Base-by-base conservation (phyloP, 441 rosid species). In the Croton setiger region DNA sequence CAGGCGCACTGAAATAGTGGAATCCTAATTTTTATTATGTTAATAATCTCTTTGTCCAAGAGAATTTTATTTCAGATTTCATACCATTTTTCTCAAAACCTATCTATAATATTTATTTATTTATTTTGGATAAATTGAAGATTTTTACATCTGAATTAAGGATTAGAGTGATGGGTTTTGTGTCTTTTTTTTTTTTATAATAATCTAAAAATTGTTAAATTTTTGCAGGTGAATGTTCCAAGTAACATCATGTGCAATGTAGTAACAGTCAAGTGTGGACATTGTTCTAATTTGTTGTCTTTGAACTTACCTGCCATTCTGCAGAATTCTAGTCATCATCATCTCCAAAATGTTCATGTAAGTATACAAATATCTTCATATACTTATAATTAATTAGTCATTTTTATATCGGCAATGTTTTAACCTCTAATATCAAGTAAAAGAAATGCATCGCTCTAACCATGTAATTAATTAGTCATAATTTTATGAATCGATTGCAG, bases 181-280 rank as follows among this genome's bases (percentile, higher is more conserved):
- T 27, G 31, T 27, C 31, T 27, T 27, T 27, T 17, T 49, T n/a
- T n/a, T n/a, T n/a, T n/a, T n/a, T n/a, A n/a, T 63, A 39, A 39
- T 39, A 39, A 39, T 39, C 10, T 39, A 0, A 39, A 27, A 9
- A 1, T 39, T 39, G 43, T 5, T 39, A 7, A 27, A 27, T 27
- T 35, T n/a, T 23, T 21, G 13, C 62, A 67, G 70, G 70, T 67
- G 61, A 44, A 67, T 41, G 53, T 67, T 41, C 70, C 70, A 21
- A 39, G 53, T 27, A 67, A 67, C 23, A 55, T 67, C 11, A 54
- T 27, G 70, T 4, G 9, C 15, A 55, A 55, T 23, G 53, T 35
- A 7, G 70, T 67, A 20, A 54, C 52, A 14, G 70, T 67, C 0
- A 67, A 67, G 8, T 67, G 70, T 67, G 70, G 70, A 8, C 70